Evolutionary conservation across 2,329 filamentous ascomycete species (phyloP), one percentile per base, ranked within the genome.

Genomic region (Gnomoniopsis smithogilvyi): DNA sequence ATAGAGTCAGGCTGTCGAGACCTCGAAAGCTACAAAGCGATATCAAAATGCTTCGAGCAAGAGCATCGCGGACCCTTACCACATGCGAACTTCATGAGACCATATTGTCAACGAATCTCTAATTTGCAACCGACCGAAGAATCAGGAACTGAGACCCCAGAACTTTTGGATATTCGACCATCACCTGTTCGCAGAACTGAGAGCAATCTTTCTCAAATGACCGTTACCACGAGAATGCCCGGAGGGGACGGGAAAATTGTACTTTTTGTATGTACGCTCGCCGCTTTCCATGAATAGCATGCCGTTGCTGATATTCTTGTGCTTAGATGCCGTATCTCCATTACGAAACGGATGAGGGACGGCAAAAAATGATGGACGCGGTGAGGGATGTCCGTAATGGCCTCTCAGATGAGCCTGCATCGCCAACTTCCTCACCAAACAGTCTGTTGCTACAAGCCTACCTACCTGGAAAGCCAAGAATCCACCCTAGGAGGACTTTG

Each of bases 31-130:
- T 88, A 86, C 71, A 87, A 86, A 65, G 82, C 83, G 0, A 67
- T 88, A 4, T 83, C 86, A 64, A 80, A 80, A 61, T 84, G 81
- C 3, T 85, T 87, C 62, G 80, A 80, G 50, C 83, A 87, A 64
- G 82, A 86, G 60, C 85, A 87, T 67, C 78, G 82, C 1, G 85
- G 85, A 0, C 78, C 80, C 45, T 76, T 80, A 45, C 75, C 80
- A 0, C 85, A 88, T 65, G 84, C 83, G 0, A 78, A 84, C 54
- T 87, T 85, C 64, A 87, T 88, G 85, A 73, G 85, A 38, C 81
- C 84, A 0, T 74, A 82, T 50, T 85, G 82, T 60, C 80, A 84
- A 60, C 79, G 77, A 52, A 83, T 80, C 64, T 61, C 61, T 2
- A 66, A 73, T 19, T 43, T 57, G 6, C 73, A 75, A 49, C 72